phyloP scores from a whole-genome alignment of 768 basidiomycete species.

The Mycena capillaripes region DNA sequence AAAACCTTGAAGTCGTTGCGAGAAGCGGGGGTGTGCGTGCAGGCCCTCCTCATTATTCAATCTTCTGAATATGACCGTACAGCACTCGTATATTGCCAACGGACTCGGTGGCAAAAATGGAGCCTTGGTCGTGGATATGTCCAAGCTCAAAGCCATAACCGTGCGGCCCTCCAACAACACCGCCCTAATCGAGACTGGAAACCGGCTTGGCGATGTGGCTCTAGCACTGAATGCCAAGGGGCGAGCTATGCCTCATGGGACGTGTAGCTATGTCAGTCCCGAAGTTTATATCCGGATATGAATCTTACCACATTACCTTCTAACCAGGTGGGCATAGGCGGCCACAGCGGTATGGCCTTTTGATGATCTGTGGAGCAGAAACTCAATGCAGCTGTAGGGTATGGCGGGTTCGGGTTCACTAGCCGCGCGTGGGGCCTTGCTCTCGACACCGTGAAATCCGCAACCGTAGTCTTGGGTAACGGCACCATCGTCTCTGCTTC shows the following conservation, averaged over 20 bases:
- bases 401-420: constrained; percentile 65
- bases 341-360: constrained; percentile 17
- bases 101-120: constrained; percentile 61
- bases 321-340: not conserved
- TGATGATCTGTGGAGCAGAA: not conserved
- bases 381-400: constrained; percentile 29
- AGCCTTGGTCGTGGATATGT: constrained; percentile 60
- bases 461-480: constrained; percentile 60
- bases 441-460: constrained; percentile 59
- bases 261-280: constrained; percentile 58
- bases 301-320: not conserved
- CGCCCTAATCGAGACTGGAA: constrained; percentile 58
- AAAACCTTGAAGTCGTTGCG: constrained; percentile 54
- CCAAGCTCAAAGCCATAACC: constrained; percentile 52
- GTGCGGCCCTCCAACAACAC: constrained; percentile 49
- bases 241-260: constrained; percentile 65
- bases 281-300: not conserved
- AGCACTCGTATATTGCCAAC: constrained; percentile 66
- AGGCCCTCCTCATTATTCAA: not conserved
- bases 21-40: constrained; percentile 58
- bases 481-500: constrained; percentile 58
- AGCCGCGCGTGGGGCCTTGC: constrained; percentile 66
- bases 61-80: not conserved
- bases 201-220: constrained; percentile 61
- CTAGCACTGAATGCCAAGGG: constrained; percentile 51